Percentiles rank a stretch among this genome's conserved stretches.
These are phyloP conservation scores for Aspergillus niger DNA, from an alignment of 2,329 filamentous ascomycete genomes.

Conservation along the genomic window DNA sequence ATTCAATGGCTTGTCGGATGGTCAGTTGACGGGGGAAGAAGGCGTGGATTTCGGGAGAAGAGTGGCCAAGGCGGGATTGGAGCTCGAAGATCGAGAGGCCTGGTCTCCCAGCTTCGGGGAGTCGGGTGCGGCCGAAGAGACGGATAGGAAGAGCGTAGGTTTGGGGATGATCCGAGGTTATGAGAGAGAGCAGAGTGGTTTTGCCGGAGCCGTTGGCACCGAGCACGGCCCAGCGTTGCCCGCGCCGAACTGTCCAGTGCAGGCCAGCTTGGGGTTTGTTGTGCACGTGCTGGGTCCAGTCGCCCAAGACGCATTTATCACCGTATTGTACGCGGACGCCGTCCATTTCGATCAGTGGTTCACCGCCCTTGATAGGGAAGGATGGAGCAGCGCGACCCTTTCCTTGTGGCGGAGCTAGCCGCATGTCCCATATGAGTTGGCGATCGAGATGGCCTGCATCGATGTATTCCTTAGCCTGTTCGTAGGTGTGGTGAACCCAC, in stretches of 20 bases:
- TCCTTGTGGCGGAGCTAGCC: conserved; percentile 19
- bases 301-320: conserved; percentile 73
- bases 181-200: conserved; percentile 87
- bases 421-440: conserved; percentile 30
- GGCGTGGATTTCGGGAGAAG: conserved; percentile 88
- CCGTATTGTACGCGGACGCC: conserved; percentile 82
- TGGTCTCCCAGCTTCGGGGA: conserved; percentile 69
- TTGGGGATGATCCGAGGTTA: conserved; percentile 95
- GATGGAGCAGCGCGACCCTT: conserved; percentile 9
- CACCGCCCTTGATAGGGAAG: conserved; percentile 49
- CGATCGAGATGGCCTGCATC: conserved; percentile 27
- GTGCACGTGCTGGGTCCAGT: conserved; percentile 67
- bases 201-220: conserved; percentile 94
- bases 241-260: conserved; percentile 78
- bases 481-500: conserved; percentile 14
- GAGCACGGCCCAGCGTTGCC: conserved; percentile 89
- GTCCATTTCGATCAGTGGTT: conserved; percentile 81
- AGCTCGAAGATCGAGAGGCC: conserved; percentile 92
- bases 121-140: conserved; percentile 78
- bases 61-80: conserved; percentile 86
- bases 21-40: conserved; percentile 82
- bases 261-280: conserved; percentile 63
- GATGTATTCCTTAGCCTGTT: conserved; percentile 18
- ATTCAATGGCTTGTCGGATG: conserved; percentile 74
- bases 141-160: conserved; percentile 85